Evolutionary conservation across 257 asterid genomes (phyloP).

Genomic region (Cordia subcordata): DNA sequence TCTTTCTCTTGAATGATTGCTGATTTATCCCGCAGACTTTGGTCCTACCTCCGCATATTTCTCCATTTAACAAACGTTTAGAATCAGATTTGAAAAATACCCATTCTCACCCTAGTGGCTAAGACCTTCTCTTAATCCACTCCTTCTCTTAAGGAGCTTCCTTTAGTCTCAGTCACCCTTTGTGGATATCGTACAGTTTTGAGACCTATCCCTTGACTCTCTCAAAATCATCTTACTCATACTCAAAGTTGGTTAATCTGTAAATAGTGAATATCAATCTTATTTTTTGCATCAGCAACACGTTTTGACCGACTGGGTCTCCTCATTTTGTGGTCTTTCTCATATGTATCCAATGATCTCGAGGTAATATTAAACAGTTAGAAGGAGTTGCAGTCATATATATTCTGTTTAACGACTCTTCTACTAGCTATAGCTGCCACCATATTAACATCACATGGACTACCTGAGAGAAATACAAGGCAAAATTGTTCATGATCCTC

Average conservation of each 20-base stretch:
- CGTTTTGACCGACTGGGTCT: constrained; percentile 21
- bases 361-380: constrained; percentile 5
- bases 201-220: constrained; percentile 16
- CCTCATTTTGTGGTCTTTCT: constrained; percentile 20
- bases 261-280: too few species aligned
- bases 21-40: constrained; percentile 32
- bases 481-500: constrained; percentile 45
- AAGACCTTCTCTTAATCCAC: constrained; percentile 30
- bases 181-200: constrained; percentile 7
- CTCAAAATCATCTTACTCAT: neutral
- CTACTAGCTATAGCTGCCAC: neutral
- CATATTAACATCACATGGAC: constrained; percentile 13
- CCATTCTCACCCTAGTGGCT: constrained; percentile 32
- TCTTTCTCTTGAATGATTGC: constrained; percentile 32
- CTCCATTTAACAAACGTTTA: constrained; percentile 1
- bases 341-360: constrained; percentile 9
- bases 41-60: constrained; percentile 19
- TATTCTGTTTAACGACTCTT: neutral
- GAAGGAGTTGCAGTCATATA: neutral
- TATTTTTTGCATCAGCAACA: constrained; percentile 2
- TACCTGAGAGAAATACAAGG: constrained; percentile 44
- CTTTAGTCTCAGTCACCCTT: constrained; percentile 7
- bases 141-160: constrained; percentile 19
- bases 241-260: too few species aligned
- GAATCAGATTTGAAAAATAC: constrained; percentile 12